Evolutionary conservation across 257 asterid species (phyloP).

Genomic region (Marsdenia floribunda): DNA sequence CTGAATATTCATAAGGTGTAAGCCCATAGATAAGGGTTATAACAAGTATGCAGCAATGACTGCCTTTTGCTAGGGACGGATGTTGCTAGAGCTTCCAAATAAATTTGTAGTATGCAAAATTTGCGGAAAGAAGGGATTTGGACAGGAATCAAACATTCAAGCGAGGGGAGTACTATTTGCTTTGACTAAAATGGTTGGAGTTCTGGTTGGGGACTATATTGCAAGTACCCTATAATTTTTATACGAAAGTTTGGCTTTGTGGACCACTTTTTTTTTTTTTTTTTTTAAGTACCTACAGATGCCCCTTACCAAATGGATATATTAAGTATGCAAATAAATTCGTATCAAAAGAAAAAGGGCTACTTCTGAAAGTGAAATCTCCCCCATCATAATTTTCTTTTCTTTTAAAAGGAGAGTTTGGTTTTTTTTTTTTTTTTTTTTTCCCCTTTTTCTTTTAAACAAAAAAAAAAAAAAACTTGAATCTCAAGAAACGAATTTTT

Average conservation of each 20-base stretch:
- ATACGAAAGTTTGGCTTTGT: not conserved
- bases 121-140: not conserved
- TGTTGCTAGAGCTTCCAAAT: not conserved
- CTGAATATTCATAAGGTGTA: constrained; percentile 10
- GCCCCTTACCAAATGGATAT: not conserved
- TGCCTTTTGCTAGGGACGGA: constrained; percentile 15
- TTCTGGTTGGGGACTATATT: not conserved
- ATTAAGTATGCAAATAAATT: not conserved
- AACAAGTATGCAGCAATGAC: constrained; percentile 17
- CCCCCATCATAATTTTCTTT: too few species aligned
- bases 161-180: not conserved
- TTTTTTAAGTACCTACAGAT: not conserved
- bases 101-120: too few species aligned
- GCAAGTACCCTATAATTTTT: not conserved
- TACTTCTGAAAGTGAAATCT: not conserved
- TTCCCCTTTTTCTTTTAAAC: too few species aligned
- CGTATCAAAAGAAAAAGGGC: not conserved
- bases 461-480: too few species aligned
- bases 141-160: not conserved
- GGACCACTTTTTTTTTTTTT: not conserved
- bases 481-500: too few species aligned
- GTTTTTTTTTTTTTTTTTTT: too few species aligned
- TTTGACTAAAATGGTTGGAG: not conserved
- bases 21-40: constrained; percentile 2
- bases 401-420: too few species aligned